A percentile compares a stretch with the other conserved stretches of the same genome.
These are phyloP conservation scores for Inosperma sp. DNA, from an alignment of 768 basidiomycete genomes.

Conservation along the genomic window DNA sequence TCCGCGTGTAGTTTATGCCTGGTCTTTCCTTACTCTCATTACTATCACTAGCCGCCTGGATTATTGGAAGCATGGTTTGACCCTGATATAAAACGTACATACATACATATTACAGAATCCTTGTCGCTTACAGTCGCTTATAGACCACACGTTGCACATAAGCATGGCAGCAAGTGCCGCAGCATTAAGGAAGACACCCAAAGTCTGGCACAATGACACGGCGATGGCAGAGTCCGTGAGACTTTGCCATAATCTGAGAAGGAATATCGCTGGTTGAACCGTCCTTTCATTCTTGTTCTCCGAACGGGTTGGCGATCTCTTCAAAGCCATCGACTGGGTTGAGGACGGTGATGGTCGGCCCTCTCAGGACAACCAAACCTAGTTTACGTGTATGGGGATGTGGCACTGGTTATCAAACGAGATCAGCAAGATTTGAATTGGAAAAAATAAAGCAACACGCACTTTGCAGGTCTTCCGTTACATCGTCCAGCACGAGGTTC, in stretches of 20 bases:
- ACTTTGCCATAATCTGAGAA: neutral
- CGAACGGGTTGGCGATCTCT: slow-evolving; percentile 89
- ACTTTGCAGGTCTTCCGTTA: slow-evolving; percentile 62
- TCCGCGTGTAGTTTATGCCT: too few species aligned
- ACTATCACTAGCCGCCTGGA: too few species aligned
- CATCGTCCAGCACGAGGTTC: slow-evolving; percentile 95
- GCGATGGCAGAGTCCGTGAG: too few species aligned
- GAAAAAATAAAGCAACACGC: slow-evolving; percentile 5
- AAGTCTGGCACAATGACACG: too few species aligned
- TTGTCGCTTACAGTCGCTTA: too few species aligned
- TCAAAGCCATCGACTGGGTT: slow-evolving; percentile 95
- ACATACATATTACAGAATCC: too few species aligned
- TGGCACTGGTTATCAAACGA: slow-evolving; percentile 43
- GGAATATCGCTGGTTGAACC: neutral
- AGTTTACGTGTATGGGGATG: slow-evolving; percentile 60
- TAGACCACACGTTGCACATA: too few species aligned
- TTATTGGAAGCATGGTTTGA: too few species aligned
- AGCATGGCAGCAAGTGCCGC: too few species aligned
- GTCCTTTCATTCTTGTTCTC: slow-evolving; percentile 52
- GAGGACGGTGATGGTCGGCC: slow-evolving; percentile 90
- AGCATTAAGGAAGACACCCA: neutral
- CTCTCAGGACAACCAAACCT: slow-evolving; percentile 86
- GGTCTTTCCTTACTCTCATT: too few species aligned
- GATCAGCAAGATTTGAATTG: slow-evolving; percentile 4
- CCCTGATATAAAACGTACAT: too few species aligned